These are phyloP conservation scores for Lathyrus aphaca DNA, from an alignment of 306 rosid species.

Conservation along the genomic window DNA sequence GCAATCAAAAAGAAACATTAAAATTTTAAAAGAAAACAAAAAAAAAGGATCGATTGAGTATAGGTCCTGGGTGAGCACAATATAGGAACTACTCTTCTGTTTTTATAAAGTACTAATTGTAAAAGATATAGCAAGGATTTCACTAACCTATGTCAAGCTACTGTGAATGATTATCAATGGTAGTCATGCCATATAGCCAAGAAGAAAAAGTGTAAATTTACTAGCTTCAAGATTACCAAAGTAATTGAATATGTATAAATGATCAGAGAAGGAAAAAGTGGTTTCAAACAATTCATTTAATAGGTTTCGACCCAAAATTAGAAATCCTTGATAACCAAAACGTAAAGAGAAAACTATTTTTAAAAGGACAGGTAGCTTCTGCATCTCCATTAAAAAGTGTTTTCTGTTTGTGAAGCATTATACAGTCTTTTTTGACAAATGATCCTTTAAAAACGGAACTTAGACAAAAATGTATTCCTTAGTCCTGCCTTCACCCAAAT, in stretches of 20 bases:
- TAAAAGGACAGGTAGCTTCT: neutral
- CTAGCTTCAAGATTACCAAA: slow-evolving; percentile 7
- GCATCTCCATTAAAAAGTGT: slow-evolving; percentile 1
- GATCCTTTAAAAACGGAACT: slow-evolving; percentile 8
- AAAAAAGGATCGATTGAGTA: slow-evolving; percentile 8
- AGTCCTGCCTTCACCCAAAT: slow-evolving; percentile 9
- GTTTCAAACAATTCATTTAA: slow-evolving; percentile 2
- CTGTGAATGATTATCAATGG: neutral
- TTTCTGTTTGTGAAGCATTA: neutral
- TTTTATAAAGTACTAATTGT: slow-evolving; percentile 6
- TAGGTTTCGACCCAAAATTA: neutral
- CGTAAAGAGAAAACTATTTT: neutral
- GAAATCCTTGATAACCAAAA: neutral
- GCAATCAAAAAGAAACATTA: slow-evolving; percentile 9
- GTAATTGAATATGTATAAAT: neutral
- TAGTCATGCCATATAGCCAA: neutral
- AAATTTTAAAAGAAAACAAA: slow-evolving; percentile 4
- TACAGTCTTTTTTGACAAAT: neutral
- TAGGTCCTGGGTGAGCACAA: slow-evolving; percentile 28
- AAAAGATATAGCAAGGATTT: slow-evolving; percentile 10
- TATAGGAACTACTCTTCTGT: slow-evolving; percentile 18
- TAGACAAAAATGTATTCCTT: slow-evolving; percentile 6
- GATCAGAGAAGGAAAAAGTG: neutral
- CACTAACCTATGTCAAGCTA: neutral
- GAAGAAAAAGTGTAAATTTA: slow-evolving; percentile 2